Evolutionary conservation across 2,329 filamentous ascomycete species (phyloP).

Genomic region (Trichocomaceae sp.): DNA sequence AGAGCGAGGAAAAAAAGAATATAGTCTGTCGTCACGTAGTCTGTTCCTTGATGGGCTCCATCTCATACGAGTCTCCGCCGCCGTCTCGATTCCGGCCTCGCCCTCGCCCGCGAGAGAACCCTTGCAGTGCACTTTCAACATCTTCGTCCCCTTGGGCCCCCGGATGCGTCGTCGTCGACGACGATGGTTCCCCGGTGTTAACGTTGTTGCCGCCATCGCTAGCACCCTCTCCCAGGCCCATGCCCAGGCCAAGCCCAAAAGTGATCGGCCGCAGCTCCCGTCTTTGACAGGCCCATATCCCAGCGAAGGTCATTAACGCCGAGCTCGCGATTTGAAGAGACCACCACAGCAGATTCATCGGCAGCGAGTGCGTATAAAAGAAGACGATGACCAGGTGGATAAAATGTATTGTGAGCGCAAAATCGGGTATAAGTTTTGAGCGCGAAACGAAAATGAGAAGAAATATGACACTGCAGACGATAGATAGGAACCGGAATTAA

Average conservation of each 20-base stretch:
- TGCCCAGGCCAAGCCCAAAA: constrained; percentile 58
- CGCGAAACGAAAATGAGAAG: constrained; percentile 78
- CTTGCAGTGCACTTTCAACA: constrained; percentile 15
- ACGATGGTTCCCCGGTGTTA: constrained; percentile 3
- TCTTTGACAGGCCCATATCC: constrained; percentile 87
- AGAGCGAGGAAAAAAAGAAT: neutral
- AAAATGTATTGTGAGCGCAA: constrained; percentile 80
- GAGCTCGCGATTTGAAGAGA: constrained; percentile 55
- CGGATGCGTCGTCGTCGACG: constrained; percentile 5
- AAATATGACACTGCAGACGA: constrained; percentile 62
- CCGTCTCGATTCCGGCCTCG: constrained; percentile 22
- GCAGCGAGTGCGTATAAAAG: constrained; percentile 70
- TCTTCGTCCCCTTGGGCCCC: constrained; percentile 14
- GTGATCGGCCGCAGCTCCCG: constrained; percentile 81
- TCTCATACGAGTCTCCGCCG: constrained; percentile 27
- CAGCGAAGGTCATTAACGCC: constrained; percentile 60
- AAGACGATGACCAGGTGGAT: constrained; percentile 72
- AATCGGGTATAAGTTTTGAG: constrained; percentile 91
- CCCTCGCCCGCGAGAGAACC: constrained; percentile 27
- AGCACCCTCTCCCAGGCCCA: constrained; percentile 16
- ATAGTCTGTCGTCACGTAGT: constrained; percentile 22
- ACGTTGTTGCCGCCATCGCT: constrained; percentile 9
- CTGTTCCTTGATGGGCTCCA: constrained; percentile 28
- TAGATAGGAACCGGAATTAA: neutral
- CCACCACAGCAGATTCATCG: constrained; percentile 84